These are phyloP conservation scores for Colletotrichum sp. DNA, from an alignment of 2,329 filamentous ascomycete genomes.

Conservation along the genomic window DNA sequence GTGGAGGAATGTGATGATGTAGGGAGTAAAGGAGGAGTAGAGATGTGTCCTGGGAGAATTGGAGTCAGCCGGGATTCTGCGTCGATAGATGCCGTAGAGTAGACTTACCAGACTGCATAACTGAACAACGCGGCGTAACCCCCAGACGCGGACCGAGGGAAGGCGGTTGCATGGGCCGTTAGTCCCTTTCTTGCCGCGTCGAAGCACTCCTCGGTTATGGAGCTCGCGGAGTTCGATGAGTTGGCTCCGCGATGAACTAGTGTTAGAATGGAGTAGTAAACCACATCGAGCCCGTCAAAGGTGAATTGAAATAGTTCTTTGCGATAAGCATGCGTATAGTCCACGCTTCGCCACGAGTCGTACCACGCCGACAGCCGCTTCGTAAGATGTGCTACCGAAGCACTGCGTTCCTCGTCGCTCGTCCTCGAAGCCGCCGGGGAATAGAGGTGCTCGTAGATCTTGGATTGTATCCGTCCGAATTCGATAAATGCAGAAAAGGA, in stretches of 20 bases:
- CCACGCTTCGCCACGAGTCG: constrained; percentile 15
- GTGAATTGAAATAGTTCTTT: constrained; percentile 17
- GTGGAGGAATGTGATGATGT: constrained; percentile 25
- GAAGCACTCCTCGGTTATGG: constrained; percentile 23
- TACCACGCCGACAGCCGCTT: constrained; percentile 18
- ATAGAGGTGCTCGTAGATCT: constrained; percentile 21
- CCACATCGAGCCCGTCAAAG: constrained; percentile 22
- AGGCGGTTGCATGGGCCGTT: constrained; percentile 18
- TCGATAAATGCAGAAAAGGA: constrained; percentile 6
- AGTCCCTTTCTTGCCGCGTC: constrained; percentile 20
- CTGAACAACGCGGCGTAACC: constrained; percentile 17
- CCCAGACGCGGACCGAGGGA: constrained; percentile 4
- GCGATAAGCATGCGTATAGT: constrained; percentile 17
- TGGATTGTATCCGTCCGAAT: constrained; percentile 15
- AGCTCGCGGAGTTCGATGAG: constrained; percentile 9
- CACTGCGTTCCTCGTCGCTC: neutral
- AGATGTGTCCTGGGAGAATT: constrained; percentile 19
- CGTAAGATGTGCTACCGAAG: neutral
- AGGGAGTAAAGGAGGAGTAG: constrained; percentile 26
- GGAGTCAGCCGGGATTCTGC: neutral
- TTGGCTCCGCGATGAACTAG: constrained; percentile 20
- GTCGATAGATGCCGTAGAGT: neutral
- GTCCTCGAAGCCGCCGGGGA: neutral
- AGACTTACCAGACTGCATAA: constrained; percentile 25
- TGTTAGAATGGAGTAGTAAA: constrained; percentile 25